Evolutionary conservation across 2,329 filamentous ascomycete genomes (phyloP).

Genomic region (Nothomitra cinnamomea): DNA sequence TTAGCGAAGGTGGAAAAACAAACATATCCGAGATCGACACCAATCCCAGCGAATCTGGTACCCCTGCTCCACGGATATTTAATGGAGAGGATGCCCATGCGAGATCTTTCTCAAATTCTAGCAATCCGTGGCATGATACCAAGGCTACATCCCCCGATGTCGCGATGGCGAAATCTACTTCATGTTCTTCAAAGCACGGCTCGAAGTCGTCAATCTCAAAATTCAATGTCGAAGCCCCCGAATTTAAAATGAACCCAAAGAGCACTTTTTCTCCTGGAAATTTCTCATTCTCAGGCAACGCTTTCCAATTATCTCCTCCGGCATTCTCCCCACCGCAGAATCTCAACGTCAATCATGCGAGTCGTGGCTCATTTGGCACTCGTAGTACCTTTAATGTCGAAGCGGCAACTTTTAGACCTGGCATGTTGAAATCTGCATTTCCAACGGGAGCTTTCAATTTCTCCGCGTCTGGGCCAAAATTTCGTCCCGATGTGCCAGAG

Average conservation of each 20-base stretch:
- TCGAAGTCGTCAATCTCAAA: constrained; percentile 46
- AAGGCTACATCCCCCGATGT: constrained; percentile 17
- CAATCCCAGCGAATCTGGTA: constrained; percentile 55
- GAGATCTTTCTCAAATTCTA: constrained; percentile 38
- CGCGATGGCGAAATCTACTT: background rate
- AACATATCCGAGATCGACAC: constrained; percentile 48
- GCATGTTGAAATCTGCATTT: constrained; percentile 8
- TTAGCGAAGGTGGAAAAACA: constrained; percentile 24
- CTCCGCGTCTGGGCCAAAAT: constrained; percentile 5
- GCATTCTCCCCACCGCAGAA: constrained; percentile 15
- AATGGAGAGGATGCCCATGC: constrained; percentile 16
- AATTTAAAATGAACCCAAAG: constrained; percentile 61
- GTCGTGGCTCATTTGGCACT: background rate
- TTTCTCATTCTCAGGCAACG: constrained; percentile 25
- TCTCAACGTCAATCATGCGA: background rate
- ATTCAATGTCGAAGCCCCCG: constrained; percentile 75
- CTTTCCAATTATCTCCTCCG: constrained; percentile 19
- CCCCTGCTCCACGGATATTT: constrained; percentile 34
- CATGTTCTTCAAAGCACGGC: constrained; percentile 32
- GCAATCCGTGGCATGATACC: constrained; percentile 46
- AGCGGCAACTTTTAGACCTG: constrained; percentile 54
- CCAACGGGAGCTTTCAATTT: constrained; percentile 8
- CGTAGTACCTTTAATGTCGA: constrained; percentile 46
- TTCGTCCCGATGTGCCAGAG: background rate
- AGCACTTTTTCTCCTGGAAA: constrained; percentile 30